phyloP scores from a whole-genome alignment of 148 eudicot genomes.

The Fagopyrum homotropicum region DNA sequence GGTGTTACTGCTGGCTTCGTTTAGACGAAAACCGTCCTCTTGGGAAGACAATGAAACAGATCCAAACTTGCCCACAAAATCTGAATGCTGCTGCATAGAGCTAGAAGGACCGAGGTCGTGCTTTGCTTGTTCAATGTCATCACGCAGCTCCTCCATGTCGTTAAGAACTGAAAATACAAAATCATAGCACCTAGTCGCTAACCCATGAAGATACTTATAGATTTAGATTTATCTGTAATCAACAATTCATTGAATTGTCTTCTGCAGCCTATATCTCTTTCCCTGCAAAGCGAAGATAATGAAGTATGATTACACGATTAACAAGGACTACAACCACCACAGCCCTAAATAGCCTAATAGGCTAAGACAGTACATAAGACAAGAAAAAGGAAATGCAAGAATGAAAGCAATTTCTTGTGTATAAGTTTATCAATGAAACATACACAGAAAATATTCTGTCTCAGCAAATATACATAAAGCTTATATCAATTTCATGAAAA shows the following conservation, averaged over 20 bases:
- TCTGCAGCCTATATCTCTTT: background rate
- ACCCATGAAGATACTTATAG: constrained; percentile 35
- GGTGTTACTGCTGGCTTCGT: constrained; percentile 33
- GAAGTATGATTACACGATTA: no score
- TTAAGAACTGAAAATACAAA: constrained; percentile 28
- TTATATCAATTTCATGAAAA: no score
- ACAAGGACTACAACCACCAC: background rate
- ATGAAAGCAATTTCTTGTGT: background rate
- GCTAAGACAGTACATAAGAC: background rate
- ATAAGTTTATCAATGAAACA: no score
- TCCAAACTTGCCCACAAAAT: constrained; percentile 62
- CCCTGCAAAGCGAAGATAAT: background rate
- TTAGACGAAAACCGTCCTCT: constrained; percentile 37
- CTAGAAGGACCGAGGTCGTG: constrained; percentile 40
- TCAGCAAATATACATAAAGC: no score
- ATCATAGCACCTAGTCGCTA: constrained; percentile 43
- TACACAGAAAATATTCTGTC: no score
- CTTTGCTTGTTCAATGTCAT: constrained; percentile 51
- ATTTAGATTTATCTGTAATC: constrained; percentile 15
- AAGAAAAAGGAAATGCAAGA: background rate
- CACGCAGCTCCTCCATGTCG: constrained; percentile 66
- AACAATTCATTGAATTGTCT: background rate
- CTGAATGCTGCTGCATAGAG: constrained; percentile 68
- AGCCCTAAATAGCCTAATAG: background rate
- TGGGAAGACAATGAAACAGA: constrained; percentile 68